Evolutionary conservation across 2,329 filamentous ascomycete species (phyloP), one percentile per base, ranked within the genome.

Genomic region (Emmonsiellopsis sp.): DNA sequence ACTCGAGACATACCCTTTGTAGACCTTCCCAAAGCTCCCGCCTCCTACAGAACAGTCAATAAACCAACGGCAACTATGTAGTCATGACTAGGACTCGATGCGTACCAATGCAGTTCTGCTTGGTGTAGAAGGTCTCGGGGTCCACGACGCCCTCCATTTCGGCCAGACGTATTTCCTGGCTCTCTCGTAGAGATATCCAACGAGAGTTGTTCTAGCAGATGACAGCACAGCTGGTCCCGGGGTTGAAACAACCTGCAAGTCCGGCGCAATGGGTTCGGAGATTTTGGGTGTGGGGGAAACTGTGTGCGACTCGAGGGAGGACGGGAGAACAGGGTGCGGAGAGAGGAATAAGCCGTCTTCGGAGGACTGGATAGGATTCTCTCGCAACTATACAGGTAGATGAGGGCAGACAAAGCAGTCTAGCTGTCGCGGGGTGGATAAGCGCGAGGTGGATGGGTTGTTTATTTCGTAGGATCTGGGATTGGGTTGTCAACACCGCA

Each of bases 21-120:
- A 98, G 57, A 98, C 93, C 73, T 94, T 95, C 66, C 93, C 93
- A 74, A 98, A 98, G 72, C 92, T 97, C 57, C 93, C 93, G 62
- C 93, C 93, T 62, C 93, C 92, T 90, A 63, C 46, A 43, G 27
- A 8, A 27, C 51, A 40, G 9, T 50, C 33, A 50, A 32, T 17
- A 8, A 44, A 47, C 40, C 44, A 32, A 32, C 21, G 36, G 32
- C 42, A n/a, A 42, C 34, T 32, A 11, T 56, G 42, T 57, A 47
- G 9, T 45, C 42, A n/a, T 53, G 45, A 33, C 27, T 31, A 4
- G 4, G 14, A 31, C 14, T 9, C 42, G 47, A 31, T 33, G 57
- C 81, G 62, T 71, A 89, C 86, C 87, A 71, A 93, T 92, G 74
- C 87, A 91, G 67, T 84, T 88, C 71, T 93, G 88, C 73, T 95